Conservation (phyloP, 768 basidiomycete genomes). For the Cystobasidium tubakii region DNA sequence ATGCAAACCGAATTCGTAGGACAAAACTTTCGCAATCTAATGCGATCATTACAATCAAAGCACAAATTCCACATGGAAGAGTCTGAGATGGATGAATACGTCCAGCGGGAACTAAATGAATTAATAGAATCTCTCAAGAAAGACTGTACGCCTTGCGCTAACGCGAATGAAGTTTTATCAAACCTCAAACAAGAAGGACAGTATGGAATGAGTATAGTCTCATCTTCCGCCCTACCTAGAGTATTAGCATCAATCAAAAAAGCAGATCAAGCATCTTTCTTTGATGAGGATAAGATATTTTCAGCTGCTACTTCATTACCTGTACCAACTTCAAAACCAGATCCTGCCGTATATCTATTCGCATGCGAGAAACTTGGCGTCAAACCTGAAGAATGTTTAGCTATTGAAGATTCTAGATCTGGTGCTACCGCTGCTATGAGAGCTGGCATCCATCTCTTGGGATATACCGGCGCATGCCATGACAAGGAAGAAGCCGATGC, state of each 20-base stretch:
- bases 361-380: constrained; percentile 42
- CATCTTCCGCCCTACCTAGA: constrained; percentile 39
- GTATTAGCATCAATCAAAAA: constrained; percentile 41
- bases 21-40: constrained; percentile 41
- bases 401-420: constrained; percentile 43
- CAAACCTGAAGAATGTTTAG: constrained; percentile 39
- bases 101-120: constrained; percentile 37
- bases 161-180: constrained; percentile 38
- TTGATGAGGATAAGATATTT: constrained; percentile 37
- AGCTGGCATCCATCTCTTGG: constrained; percentile 42
- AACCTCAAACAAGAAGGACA: constrained; percentile 33
- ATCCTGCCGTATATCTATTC: constrained; percentile 43
- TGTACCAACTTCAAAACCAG: constrained; percentile 42
- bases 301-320: constrained; percentile 42
- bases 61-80: constrained; percentile 39
- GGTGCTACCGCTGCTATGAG: constrained; percentile 44
- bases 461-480: constrained; percentile 43
- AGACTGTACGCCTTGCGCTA: constrained; percentile 36
- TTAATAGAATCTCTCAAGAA: constrained; percentile 37
- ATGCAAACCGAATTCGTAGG: constrained; percentile 44
- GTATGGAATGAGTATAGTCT: constrained; percentile 41
- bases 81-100: constrained; percentile 40
- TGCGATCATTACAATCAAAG: constrained; percentile 39
- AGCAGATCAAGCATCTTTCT: constrained; percentile 41
- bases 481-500: constrained; percentile 40